Conservation (phyloP, 2,329 filamentous ascomycete genomes). For the Colletotrichum sp. region DNA sequence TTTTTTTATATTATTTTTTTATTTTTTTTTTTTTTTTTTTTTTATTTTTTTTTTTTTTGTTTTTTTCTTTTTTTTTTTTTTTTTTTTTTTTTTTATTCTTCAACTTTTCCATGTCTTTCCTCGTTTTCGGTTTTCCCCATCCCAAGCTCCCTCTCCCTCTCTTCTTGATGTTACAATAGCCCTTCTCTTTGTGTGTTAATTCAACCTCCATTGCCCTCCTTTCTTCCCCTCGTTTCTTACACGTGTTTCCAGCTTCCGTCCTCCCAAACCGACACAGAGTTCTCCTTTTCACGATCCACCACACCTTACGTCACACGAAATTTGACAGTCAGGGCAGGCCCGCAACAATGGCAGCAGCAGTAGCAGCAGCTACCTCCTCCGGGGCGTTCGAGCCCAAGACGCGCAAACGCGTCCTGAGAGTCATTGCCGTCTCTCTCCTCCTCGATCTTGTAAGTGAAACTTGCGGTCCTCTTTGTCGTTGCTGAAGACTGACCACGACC, state of each 20-base stretch:
- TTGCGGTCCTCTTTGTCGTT: neutral
- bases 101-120: neutral
- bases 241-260: neutral
- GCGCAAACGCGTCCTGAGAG: constrained; percentile 82
- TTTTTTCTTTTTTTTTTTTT: too few species aligned
- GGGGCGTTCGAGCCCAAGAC: constrained; percentile 52
- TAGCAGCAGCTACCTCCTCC: constrained; percentile 37
- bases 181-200: neutral
- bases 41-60: too few species aligned
- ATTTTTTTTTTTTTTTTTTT: too few species aligned
- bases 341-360: constrained; percentile 10
- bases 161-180: neutral
- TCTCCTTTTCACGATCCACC: neutral
- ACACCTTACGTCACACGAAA: neutral
- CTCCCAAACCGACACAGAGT: neutral
- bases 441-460: constrained; percentile 80
- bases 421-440: constrained; percentile 88
- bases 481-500: neutral
- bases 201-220: neutral
- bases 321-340: constrained; percentile 6
- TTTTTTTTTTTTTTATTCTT: neutral
- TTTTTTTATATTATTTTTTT: too few species aligned
- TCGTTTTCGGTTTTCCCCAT: neutral
- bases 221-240: neutral
- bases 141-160: neutral